Evolutionary conservation across 2,329 filamentous ascomycete genomes (phyloP).

Genomic region (Stylonectria norvegica): DNA sequence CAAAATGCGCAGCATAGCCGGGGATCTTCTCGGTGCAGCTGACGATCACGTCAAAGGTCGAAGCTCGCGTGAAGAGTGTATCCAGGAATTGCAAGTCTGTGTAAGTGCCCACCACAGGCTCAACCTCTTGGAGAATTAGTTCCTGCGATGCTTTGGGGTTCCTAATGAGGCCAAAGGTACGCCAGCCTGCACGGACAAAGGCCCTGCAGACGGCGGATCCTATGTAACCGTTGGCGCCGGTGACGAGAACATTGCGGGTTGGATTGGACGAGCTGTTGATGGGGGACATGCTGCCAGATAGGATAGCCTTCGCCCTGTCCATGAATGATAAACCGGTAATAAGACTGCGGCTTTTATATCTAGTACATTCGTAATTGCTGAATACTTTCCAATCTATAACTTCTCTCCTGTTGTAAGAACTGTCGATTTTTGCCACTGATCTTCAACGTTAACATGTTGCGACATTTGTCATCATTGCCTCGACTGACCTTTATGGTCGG

Average conservation of each 20-base stretch:
- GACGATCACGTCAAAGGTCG: constrained; percentile 41
- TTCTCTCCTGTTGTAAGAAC: too few species aligned
- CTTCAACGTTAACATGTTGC: too few species aligned
- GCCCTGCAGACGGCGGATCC: constrained; percentile 43
- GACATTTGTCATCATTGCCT: too few species aligned
- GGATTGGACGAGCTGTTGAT: not conserved
- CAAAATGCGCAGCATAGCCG: constrained; percentile 40
- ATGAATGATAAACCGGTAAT: too few species aligned
- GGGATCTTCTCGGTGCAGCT: constrained; percentile 40
- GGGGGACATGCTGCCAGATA: not conserved
- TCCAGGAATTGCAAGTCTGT: constrained; percentile 30
- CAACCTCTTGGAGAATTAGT: constrained; percentile 36
- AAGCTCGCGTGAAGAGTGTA: constrained; percentile 20
- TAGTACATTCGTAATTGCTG: too few species aligned
- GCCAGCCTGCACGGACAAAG: constrained; percentile 44
- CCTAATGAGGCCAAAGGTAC: constrained; percentile 43
- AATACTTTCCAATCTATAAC: too few species aligned
- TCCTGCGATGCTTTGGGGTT: constrained; percentile 26
- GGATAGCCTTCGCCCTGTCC: too few species aligned
- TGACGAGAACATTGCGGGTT: constrained; percentile 39
- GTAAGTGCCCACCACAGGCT: constrained; percentile 40
- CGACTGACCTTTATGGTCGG: too few species aligned
- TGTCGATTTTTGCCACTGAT: too few species aligned
- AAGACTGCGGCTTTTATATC: too few species aligned
- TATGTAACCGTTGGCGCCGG: constrained; percentile 48